Percentiles rank a stretch among this genome's conserved stretches.
Evolutionary conservation across 352 stramenopile species (phyloP).

Genomic region (Phytophthora capsici): DNA sequence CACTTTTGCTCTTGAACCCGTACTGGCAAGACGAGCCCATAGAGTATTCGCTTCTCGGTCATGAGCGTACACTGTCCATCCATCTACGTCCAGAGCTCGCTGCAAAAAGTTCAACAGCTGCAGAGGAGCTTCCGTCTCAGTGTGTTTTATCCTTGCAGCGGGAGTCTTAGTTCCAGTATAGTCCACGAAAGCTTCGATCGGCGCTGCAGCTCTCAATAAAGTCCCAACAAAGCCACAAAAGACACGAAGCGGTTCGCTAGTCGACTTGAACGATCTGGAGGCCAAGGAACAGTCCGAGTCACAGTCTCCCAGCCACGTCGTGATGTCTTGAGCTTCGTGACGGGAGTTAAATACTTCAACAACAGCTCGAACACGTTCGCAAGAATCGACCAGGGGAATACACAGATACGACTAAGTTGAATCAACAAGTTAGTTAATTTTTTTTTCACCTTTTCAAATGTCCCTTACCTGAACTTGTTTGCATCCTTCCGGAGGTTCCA

Average conservation of each 20-base stretch:
- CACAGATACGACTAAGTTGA: conserved; percentile 70
- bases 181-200: conserved; percentile 35
- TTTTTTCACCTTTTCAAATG: not conserved
- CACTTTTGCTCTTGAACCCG: conserved; percentile 23
- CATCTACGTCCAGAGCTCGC: conserved; percentile 54
- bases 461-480: conserved; percentile 51
- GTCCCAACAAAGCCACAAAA: conserved; percentile 71
- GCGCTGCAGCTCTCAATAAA: conserved; percentile 54
- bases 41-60: conserved; percentile 61
- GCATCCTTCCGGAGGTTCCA: conserved; percentile 36
- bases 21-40: conserved; percentile 50
- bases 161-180: conserved; percentile 2
- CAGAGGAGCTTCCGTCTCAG: conserved; percentile 11
- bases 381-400: conserved; percentile 67
- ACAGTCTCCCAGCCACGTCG: conserved; percentile 48
- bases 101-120: conserved; percentile 58
- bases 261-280: conserved; percentile 20
- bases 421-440: conserved; percentile 3
- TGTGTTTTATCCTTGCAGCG: conserved; percentile 8
- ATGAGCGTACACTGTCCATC: conserved; percentile 64
- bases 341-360: conserved; percentile 78
- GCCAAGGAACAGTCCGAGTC: conserved; percentile 23
- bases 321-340: conserved; percentile 47
- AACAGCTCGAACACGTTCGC: conserved; percentile 56
- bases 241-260: conserved; percentile 54